A percentile compares a stretch with the other conserved stretches of the same genome.
These are phyloP conservation scores for Paramarasmius palmivorus DNA, from an alignment of 1,284 basidiomycete species.

Conservation along the genomic window DNA sequence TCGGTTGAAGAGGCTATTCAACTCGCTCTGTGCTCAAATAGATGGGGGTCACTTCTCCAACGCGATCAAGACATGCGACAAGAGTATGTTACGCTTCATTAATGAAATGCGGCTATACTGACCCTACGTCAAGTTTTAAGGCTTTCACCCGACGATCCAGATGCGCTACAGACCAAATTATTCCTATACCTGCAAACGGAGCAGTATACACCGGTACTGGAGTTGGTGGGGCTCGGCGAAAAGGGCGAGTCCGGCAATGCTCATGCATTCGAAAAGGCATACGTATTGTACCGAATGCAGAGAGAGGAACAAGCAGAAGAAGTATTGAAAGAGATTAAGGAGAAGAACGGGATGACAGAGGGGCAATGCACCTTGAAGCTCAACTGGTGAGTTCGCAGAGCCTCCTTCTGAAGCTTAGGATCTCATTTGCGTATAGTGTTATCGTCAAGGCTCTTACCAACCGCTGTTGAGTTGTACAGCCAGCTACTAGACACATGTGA, in stretches of 20 bases:
- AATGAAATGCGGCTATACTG: slow-evolving; percentile 17
- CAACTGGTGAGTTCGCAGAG: slow-evolving; percentile 65
- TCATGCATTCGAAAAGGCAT: slow-evolving; percentile 72
- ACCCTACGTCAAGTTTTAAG: slow-evolving; percentile 59
- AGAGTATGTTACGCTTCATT: slow-evolving; percentile 56
- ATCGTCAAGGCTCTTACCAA: slow-evolving; percentile 77
- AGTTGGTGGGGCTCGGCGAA: slow-evolving; percentile 41
- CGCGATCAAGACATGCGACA: slow-evolving; percentile 87
- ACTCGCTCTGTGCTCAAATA: slow-evolving; percentile 79
- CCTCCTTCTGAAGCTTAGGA: slow-evolving; percentile 1
- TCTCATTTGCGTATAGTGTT: slow-evolving; percentile 48
- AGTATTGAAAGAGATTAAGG: slow-evolving; percentile 52
- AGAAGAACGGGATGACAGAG: slow-evolving; percentile 48
- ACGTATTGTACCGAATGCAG: slow-evolving; percentile 80
- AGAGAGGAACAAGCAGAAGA: slow-evolving; percentile 65
- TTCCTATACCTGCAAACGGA: slow-evolving; percentile 85
- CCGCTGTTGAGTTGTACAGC: slow-evolving; percentile 75
- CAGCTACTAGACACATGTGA: slow-evolving; percentile 75
- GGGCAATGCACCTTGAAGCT: slow-evolving; percentile 79
- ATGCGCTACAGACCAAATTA: slow-evolving; percentile 79
- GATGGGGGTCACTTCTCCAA: slow-evolving; percentile 81
- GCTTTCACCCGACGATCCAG: slow-evolving; percentile 63
- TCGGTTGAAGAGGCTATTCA: slow-evolving; percentile 70
- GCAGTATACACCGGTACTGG: slow-evolving; percentile 63
- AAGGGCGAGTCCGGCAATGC: slow-evolving; percentile 22